Evolutionary conservation across 2,329 filamentous ascomycete genomes (phyloP), one percentile per base, ranked within the genome.

Genomic region (Microsporum audouinii): DNA sequence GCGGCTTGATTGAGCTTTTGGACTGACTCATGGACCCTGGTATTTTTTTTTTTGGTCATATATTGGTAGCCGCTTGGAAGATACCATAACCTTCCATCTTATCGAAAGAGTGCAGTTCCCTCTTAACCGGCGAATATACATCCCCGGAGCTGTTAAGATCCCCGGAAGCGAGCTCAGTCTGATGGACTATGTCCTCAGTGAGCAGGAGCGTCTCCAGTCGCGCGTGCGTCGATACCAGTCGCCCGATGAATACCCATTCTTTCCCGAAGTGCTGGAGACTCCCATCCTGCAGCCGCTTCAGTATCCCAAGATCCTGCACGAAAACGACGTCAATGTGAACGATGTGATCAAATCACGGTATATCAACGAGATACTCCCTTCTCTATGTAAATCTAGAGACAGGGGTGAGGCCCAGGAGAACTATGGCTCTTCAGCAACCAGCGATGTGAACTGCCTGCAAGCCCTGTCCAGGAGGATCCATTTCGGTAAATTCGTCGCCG

Each of bases 51-150:
- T 23, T 23, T 23, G 17, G 17, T 23, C 17, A 23, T 23, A 23
- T 23, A 23, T 23, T 23, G 17, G 10, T 12, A 99, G 94, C 71
- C 94, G 94, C 23, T 82, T 97, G 17, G 94, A 99, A 78, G 94
- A 99, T 72, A 97, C 92, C 64, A 97, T 99, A 71, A 95, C 89
- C 66, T 96, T 95, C 76, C 88, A 96, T 76, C 81, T 99, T 43
- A 97, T 97, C 71, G 94, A 99, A 77, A 87, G 94, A 45, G 92
- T 92, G n/a, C 94, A 99, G 74, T 99, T 97, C 75, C 90, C 92
- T 2, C 82, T 95, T 66, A 97, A 96, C 78, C 80, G 83, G 71
- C 89, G 86, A 69, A 91, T 97, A 75, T 99, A 99, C 78, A 75
- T 78, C 10, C 83, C 90, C 5, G 88, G 88, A 63, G 89, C 88